Evolutionary conservation across 2,329 filamentous ascomycete species (phyloP), one percentile per base, ranked within the genome.

Genomic region (Pseudocercospora crystallina): DNA sequence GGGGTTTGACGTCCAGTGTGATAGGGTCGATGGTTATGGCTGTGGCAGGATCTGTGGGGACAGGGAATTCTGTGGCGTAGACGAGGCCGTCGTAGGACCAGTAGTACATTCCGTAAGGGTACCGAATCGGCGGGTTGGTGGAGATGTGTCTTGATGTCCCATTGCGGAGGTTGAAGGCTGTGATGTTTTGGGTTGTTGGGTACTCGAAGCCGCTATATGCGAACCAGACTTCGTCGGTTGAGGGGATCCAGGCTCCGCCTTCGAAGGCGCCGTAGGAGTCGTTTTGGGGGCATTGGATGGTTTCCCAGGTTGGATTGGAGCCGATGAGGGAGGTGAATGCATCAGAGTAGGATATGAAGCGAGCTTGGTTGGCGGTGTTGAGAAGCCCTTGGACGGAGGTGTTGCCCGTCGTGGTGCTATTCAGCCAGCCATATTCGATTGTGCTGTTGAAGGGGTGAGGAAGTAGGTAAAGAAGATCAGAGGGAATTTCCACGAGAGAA

Each of bases 211-310:
- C 15, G 15, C 11, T 9, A 12, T 29, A 20, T 20, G 43, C 8
- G 32, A 45, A 45, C 43, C 43, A 47, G 11, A 42, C 43, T 17
- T 46, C 37, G 26, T 47, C 26, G 5, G 31, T 43, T 11, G 42
- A 32, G 9, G 49, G 43, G 13, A 47, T 32, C 49, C 49, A 52
- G 43, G 47, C 48, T 30, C 48, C 42, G 11, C 42, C 48, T 17
- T 47, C 44, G 29, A 14, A 47, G 14, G 44, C 35, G 29, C 38
- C 31, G 12, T 26, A 29, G 13, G 38, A 34, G 15, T 47, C 35
- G 12, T 39, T 31, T 5, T 37, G 26, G 9, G 29, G 14, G 15
- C 32, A n/a, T 42, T 41, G 46, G 8, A 48, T 42, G 10, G 34
- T 30, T 10, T 31, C 36, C 11, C 35, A 13, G 15, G 14, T n/a